Conservation (phyloP, 2,329 filamentous ascomycete genomes). For the Fusarium mundagurra region DNA sequence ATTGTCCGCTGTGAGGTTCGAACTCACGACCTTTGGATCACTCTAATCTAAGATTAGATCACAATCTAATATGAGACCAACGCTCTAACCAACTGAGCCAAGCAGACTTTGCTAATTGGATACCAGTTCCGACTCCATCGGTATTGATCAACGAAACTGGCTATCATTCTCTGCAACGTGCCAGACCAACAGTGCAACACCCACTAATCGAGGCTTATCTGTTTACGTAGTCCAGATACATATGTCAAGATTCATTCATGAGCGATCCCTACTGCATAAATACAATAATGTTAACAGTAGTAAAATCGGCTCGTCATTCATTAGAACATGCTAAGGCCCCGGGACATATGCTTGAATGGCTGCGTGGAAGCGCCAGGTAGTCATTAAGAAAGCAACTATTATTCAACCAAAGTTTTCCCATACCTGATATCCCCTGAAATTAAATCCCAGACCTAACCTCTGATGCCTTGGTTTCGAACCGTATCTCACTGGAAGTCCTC, state of each 20-base stretch:
- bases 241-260: too few species aligned
- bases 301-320: not conserved
- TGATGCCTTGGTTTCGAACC: conserved; percentile 13
- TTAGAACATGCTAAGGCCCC: not conserved
- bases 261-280: not conserved
- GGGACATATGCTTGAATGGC: not conserved
- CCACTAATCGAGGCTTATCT: not conserved
- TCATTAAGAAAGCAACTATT: not conserved
- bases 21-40: conserved; percentile 37
- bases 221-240: fast-evolving
- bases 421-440: not conserved
- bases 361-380: not conserved
- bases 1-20: conserved; percentile 32
- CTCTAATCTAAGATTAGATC: conserved; percentile 15
- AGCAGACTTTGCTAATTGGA: not conserved
- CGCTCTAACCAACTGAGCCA: conserved; percentile 31
- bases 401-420: not conserved
- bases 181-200: too few species aligned
- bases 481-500: conserved; percentile 24
- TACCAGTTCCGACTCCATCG: fast-evolving
- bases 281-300: fast-evolving
- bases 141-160: fast-evolving
- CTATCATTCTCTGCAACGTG: too few species aligned
- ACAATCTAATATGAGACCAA: conserved; percentile 29
- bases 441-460: conserved; percentile 11